Base-by-base conservation (phyloP, 2,329 filamentous ascomycete genomes). In the Lizonia empirigonia region DNA sequence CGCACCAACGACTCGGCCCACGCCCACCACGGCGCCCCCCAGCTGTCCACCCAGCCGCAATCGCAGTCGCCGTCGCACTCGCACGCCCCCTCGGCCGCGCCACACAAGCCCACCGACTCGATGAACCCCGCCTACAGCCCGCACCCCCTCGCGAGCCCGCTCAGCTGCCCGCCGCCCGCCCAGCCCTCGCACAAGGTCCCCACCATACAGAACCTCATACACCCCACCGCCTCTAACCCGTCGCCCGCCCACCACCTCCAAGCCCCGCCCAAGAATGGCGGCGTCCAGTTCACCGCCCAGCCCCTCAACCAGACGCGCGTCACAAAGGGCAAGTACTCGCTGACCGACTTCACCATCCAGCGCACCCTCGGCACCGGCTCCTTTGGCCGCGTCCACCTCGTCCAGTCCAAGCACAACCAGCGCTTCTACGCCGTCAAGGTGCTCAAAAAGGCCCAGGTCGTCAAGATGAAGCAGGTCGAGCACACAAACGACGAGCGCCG, bases 401-500 rank as follows among this genome's bases (percentile, higher is more conserved):
- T 97, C 44, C 94, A 97, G 77, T 97, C 92, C 60, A 94, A 92
- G 76, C 94, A 99, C 78, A 99, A 99, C 75, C 90, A 96, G 77
- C 87, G 94, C 56, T 99, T 92, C 80, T 99, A 99, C 77, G 94
- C 94, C 36, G 88, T 99, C 76, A 99, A 99, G 79, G 94, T 99
- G 60, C 79, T 99, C 76, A 99, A 99, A 76, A 99, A 99, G 82
- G 87, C 87, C 39, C 94, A 99, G 77, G 93, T 99, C 46, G 91
- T 99, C 75, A 96, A 96, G 80, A 97, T 99, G 94, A 99, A 99
- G 84, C 94, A 99, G 77, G 91, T 99, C 54, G 94, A 99, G 77
- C 94, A 99, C 78, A 99, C 94, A 62, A 99, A 99, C 70, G 94
- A 99, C 76, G 94, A 99, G 79, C 84, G 94, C 62, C 86, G 85